These are phyloP conservation scores for Fusarium sublunatum DNA, from an alignment of 2,329 filamentous ascomycete species.

Conservation along the genomic window DNA sequence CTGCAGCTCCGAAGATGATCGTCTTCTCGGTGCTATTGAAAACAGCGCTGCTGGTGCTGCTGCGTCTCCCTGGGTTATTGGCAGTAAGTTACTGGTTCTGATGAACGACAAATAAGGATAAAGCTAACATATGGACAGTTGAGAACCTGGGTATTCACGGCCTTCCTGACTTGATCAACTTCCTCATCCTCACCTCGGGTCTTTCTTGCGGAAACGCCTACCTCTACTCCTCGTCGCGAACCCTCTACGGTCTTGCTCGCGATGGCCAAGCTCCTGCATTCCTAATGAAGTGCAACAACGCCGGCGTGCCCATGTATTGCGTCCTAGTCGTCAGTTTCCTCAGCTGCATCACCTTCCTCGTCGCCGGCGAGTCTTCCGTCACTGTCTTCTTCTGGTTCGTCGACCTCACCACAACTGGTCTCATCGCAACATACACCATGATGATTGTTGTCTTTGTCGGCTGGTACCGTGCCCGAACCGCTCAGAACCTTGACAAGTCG, in stretches of 20 bases:
- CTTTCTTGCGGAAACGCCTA: constrained; percentile 60
- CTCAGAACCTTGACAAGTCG: constrained; percentile 59
- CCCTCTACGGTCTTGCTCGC: constrained; percentile 60
- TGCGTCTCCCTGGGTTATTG: constrained; percentile 71
- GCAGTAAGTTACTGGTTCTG: constrained; percentile 20
- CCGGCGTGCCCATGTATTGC: constrained; percentile 68
- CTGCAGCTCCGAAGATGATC: constrained; percentile 61
- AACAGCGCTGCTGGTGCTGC: constrained; percentile 66
- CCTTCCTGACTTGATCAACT: constrained; percentile 67
- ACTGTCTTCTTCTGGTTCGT: constrained; percentile 65
- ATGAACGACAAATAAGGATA: accelerated
- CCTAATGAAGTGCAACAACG: constrained; percentile 66
- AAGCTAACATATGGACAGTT: constrained; percentile 47
- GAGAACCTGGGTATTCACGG: constrained; percentile 62
- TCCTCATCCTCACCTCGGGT: constrained; percentile 68
- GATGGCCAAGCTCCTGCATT: constrained; percentile 60
- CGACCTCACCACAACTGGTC: constrained; percentile 65
- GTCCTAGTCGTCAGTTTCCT: constrained; percentile 61
- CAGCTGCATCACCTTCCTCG: constrained; percentile 62
- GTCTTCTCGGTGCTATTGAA: constrained; percentile 56
- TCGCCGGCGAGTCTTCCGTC: constrained; percentile 58
- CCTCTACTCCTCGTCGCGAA: constrained; percentile 59
- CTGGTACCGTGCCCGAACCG: constrained; percentile 61
- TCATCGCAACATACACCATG: constrained; percentile 66
- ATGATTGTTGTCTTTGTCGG: constrained; percentile 57